phyloP scores from a whole-genome alignment of 169 alveolate species.

The Plasmodium chabaudi region DNA sequence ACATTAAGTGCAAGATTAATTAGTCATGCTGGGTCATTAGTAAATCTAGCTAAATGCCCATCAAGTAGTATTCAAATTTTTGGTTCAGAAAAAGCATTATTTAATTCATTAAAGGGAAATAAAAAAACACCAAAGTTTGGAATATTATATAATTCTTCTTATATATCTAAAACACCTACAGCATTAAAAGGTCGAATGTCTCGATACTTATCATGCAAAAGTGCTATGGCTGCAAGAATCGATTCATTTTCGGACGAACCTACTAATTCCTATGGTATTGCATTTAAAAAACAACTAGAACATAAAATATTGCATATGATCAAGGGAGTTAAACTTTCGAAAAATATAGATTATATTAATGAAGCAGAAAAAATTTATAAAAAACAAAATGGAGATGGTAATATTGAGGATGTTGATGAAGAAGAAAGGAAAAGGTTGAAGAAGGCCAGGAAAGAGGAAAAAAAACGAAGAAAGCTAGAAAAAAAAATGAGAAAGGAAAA shows the following conservation, averaged over 20 bases:
- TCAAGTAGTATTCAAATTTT: constrained; percentile 97
- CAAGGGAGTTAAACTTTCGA: constrained; percentile 87
- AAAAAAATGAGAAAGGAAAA: constrained; percentile 66
- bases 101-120: constrained; percentile 97
- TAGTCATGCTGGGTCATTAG: constrained; percentile 97
- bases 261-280: constrained; percentile 93
- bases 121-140: constrained; percentile 99
- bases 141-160: constrained; percentile 95
- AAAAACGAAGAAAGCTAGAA: constrained; percentile 77
- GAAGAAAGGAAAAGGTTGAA: constrained; percentile 75
- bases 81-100: constrained; percentile 98
- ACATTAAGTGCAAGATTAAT: constrained; percentile 96
- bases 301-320: constrained; percentile 94
- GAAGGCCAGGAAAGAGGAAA: constrained; percentile 77
- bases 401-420: constrained; percentile 72
- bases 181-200: constrained; percentile 97
- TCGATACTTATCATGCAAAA: constrained; percentile 97
- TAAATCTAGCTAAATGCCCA: constrained; percentile 96
- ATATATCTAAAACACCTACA: constrained; percentile 96
- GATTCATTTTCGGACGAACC: constrained; percentile 92
- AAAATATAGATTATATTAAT: constrained; percentile 91
- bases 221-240: constrained; percentile 98
- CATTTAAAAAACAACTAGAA: constrained; percentile 94
- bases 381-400: constrained; percentile 12
- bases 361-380: constrained; percentile 86